phyloP scores from a whole-genome alignment of 768 basidiomycete species.

The Lactarius hatsudake region DNA sequence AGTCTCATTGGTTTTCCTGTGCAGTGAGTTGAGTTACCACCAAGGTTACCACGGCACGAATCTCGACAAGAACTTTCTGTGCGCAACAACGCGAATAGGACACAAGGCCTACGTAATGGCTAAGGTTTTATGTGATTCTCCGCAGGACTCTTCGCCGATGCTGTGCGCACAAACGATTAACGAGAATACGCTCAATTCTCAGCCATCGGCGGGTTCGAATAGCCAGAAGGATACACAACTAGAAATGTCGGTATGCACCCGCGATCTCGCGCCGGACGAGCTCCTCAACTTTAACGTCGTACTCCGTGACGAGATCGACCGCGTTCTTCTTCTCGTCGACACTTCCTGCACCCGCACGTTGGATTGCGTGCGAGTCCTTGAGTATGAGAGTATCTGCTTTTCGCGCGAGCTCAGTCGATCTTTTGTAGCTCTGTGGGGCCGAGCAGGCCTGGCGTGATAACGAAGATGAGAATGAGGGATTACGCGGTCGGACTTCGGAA shows the following conservation, averaged over 20 bases:
- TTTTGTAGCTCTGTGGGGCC: constrained; percentile 48
- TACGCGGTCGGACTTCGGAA: neutral
- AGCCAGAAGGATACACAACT: constrained; percentile 54
- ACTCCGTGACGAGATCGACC: constrained; percentile 93
- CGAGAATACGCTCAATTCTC: neutral
- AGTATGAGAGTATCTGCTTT: constrained; percentile 74
- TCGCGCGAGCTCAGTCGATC: constrained; percentile 63
- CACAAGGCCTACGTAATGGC: too few relatives aligned
- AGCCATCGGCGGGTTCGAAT: neutral
- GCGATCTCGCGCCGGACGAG: constrained; percentile 70
- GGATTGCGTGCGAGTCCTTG: constrained; percentile 74
- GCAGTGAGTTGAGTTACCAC: too few relatives aligned
- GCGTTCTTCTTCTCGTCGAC: constrained; percentile 88
- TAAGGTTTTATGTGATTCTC: too few relatives aligned
- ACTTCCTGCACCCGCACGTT: constrained; percentile 46
- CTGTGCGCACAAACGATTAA: constrained; percentile 38
- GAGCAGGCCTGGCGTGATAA: constrained; percentile 28
- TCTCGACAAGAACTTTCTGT: too few relatives aligned
- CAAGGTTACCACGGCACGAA: too few relatives aligned
- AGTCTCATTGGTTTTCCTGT: too few relatives aligned
- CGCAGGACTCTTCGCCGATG: constrained; percentile 88
- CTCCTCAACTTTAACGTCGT: constrained; percentile 88
- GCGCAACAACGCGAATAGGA: too few relatives aligned
- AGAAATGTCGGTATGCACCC: constrained; percentile 65
- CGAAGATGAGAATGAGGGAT: neutral